Evolutionary conservation across 345 rosid species (phyloP), one percentile per base, ranked within the genome.

Genomic region (Cardiospermum halicacabum): DNA sequence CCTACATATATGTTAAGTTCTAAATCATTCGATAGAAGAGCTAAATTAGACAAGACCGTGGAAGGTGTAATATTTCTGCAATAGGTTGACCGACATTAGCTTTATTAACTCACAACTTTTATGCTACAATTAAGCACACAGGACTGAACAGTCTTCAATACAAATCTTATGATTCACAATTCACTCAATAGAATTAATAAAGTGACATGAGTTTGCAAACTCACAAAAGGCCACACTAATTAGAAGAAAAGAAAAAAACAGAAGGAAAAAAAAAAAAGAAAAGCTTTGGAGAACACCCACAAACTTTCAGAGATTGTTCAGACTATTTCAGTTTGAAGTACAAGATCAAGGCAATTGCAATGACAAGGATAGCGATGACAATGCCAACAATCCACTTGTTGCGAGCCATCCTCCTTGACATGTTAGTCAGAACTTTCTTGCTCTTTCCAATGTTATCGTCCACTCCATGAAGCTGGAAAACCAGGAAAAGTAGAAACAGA

Each of bases 311-410:
- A 56, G 19, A 3, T 40, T 26, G 11, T 4, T 18, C 34, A 7
- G 69, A 55, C 65, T 79, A 82, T 64, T 81, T 72, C 28, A 91
- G 91, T 81, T 93, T 90, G 79, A 90, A 88, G 83, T 85, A 85
- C 75, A 90, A 67, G 68, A 90, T 68, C 69, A 85, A 27, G 59
- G 65, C 39, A 65, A 90, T 79, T 11, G 83, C 90, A 26, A 83
- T 48, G 11, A 83, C 58, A 60, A 95, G 89, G 55, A 84, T 90
- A 0, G 69, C 75, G 9, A 87, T 42, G 32, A 91, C 68, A 49
- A 67, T 62, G 61, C 94, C 86, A 15, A 89, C 72, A 43, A 81
- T 89, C 90, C 94, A 95, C 69, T 91, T 95, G 94, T 91, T 95
- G 77, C 74, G 79, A 81, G 68, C 81, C 92, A 91, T 86, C 75